Conservation (phyloP, 176 grass and related monocot species). For the Eleusine coracana region DNA sequence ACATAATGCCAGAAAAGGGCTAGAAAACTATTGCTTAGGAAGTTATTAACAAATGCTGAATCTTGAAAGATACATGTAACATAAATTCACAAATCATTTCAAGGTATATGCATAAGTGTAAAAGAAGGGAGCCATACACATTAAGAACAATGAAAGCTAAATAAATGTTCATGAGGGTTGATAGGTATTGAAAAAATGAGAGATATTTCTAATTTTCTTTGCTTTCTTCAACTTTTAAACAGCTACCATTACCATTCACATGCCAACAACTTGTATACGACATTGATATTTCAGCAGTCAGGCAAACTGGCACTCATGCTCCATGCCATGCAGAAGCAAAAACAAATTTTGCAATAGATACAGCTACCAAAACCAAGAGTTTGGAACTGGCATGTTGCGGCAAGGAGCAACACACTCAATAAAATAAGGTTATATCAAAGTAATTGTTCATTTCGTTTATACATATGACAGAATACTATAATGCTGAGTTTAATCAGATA, state of each 20-base stretch:
- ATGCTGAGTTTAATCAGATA: not conserved
- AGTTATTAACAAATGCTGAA: not conserved
- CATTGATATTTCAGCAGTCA: not conserved
- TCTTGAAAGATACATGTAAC: constrained; percentile 28
- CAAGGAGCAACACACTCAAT: not conserved
- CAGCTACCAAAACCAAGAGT: constrained; percentile 6
- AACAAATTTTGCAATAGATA: constrained; percentile 24
- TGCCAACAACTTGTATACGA: not conserved
- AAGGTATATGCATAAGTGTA: constrained; percentile 33
- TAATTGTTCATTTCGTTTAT: not conserved
- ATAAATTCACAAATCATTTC: not conserved
- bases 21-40: constrained; percentile 7
- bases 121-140: not conserved
- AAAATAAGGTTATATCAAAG: constrained; percentile 17
- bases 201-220: not conserved
- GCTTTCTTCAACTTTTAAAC: not conserved
- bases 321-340: not conserved
- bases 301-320: not conserved
- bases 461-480: not conserved
- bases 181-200: not conserved
- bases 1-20: constrained; percentile 14
- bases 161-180: not conserved
- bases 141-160: not conserved
- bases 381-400: constrained; percentile 2
- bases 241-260: not conserved